Evolutionary conservation across 495 filamentous ascomycete genomes (phyloP).

Genomic region (Astrothelium subdiscretum): DNA sequence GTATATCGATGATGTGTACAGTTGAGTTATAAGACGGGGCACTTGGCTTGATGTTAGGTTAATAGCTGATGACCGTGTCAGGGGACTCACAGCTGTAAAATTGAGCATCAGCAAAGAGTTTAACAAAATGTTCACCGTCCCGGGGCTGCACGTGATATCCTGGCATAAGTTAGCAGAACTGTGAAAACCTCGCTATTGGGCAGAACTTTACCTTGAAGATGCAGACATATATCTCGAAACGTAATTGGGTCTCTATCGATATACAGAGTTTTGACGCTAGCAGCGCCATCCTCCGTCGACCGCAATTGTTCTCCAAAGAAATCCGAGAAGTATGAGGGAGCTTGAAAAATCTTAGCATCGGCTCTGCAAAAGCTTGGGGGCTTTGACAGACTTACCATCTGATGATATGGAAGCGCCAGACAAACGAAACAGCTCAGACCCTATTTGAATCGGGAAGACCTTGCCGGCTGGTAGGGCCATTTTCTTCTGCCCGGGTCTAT

Average conservation of each 20-base stretch:
- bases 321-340: slow-evolving; percentile 93
- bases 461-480: slow-evolving; percentile 42
- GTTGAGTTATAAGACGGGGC: slow-evolving; percentile 78
- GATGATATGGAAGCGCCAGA: slow-evolving; percentile 92
- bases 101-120: slow-evolving; percentile 87
- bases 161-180: slow-evolving; percentile 12
- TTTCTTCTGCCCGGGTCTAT: neutral
- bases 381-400: slow-evolving; percentile 64
- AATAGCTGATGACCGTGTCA: slow-evolving; percentile 1
- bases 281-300: slow-evolving; percentile 40
- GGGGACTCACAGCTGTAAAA: slow-evolving; percentile 67
- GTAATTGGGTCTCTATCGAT: slow-evolving; percentile 91
- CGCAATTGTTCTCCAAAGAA: slow-evolving; percentile 82
- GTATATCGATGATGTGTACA: slow-evolving; percentile 90
- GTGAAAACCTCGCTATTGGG: neutral
- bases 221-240: slow-evolving; percentile 78
- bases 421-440: slow-evolving; percentile 78
- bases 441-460: slow-evolving; percentile 91
- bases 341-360: slow-evolving; percentile 50
- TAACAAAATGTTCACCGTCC: slow-evolving; percentile 77
- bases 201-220: slow-evolving; percentile 53
- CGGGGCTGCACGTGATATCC: slow-evolving; percentile 79
- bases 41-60: slow-evolving; percentile 37
- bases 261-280: slow-evolving; percentile 62
- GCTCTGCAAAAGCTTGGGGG: neutral